A percentile compares a stretch with the other conserved stretches of the same genome.
phyloP scores from a whole-genome alignment of 139 green algal genomes.

The Haematococcus sp. region DNA sequence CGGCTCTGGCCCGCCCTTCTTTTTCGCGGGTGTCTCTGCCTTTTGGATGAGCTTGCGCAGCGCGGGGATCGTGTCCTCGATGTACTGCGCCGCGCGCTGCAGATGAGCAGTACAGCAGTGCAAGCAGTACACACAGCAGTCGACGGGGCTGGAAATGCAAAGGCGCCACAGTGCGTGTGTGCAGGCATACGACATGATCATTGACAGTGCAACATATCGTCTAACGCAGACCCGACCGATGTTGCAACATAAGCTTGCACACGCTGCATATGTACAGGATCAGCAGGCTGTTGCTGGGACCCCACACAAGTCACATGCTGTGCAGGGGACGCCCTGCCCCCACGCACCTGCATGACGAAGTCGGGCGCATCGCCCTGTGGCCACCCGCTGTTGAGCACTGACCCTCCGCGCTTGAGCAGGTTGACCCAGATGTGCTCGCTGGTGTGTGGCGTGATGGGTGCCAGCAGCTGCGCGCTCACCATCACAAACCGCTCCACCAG shows the following conservation, averaged over 20 bases:
- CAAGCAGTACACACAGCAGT: no score
- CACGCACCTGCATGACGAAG: constrained; percentile 59
- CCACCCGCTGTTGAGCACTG: constrained; percentile 77
- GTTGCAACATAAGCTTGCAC: no score
- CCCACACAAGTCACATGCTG: no score
- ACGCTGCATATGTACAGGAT: no score
- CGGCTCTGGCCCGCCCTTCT: constrained; percentile 54
- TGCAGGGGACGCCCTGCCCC: no score
- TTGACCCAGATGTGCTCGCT: constrained; percentile 90
- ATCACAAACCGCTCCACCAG: constrained; percentile 65
- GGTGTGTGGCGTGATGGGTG: constrained; percentile 92
- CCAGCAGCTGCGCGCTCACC: constrained; percentile 73
- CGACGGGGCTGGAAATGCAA: no score
- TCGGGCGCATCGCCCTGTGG: constrained; percentile 65
- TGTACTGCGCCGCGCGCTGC: constrained; percentile 37
- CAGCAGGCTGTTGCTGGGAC: no score
- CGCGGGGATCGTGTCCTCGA: constrained; percentile 65
- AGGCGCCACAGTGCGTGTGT: no score
- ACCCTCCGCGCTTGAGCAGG: constrained; percentile 52
- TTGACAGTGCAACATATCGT: no score
- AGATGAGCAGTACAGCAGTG: not conserved
- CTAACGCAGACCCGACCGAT: no score
- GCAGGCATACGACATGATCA: no score
- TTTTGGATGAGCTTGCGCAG: constrained; percentile 81
- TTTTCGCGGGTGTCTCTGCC: constrained; percentile 73